Evolutionary conservation across 306 rosid genomes (phyloP).

Genomic region (Cicer bijugum): DNA sequence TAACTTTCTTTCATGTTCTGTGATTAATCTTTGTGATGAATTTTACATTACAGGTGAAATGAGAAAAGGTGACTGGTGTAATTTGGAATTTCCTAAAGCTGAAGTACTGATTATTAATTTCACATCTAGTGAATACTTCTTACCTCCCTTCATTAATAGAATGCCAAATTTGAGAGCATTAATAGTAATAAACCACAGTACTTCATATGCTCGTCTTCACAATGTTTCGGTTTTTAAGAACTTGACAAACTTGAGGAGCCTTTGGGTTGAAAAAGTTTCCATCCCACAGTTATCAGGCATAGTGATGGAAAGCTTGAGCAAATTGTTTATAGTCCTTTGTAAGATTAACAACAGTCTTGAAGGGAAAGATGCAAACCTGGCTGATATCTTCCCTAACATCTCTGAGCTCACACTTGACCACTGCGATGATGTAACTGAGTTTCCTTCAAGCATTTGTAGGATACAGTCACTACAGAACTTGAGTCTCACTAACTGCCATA

Average conservation of each 20-base stretch:
- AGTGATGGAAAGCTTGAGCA: slow-evolving; percentile 55
- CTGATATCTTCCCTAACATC: slow-evolving; percentile 63
- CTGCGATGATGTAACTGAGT: slow-evolving; percentile 65
- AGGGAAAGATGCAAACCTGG: slow-evolving; percentile 46
- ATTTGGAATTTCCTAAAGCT: slow-evolving; percentile 72
- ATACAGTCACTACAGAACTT: slow-evolving; percentile 60
- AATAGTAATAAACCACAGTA: slow-evolving; percentile 60
- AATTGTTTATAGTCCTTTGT: slow-evolving; percentile 72
- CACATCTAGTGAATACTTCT: slow-evolving; percentile 64
- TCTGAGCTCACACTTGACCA: slow-evolving; percentile 78
- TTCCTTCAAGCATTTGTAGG: slow-evolving; percentile 71
- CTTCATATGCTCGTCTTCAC: slow-evolving; percentile 59
- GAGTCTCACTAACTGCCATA: slow-evolving; percentile 85
- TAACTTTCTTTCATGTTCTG: slow-evolving; percentile 10
- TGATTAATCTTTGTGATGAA: slow-evolving; percentile 31
- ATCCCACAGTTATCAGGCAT: slow-evolving; percentile 57
- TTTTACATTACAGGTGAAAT: slow-evolving; percentile 71
- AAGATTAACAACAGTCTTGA: slow-evolving; percentile 58
- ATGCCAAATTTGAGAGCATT: slow-evolving; percentile 87
- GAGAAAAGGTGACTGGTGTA: slow-evolving; percentile 78
- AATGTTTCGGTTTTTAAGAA: slow-evolving; percentile 58
- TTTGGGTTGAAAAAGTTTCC: slow-evolving; percentile 87
- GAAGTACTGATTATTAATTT: slow-evolving; percentile 86
- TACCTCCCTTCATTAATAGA: slow-evolving; percentile 73
- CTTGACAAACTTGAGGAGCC: slow-evolving; percentile 63